A percentile compares a stretch with the other conserved stretches of the same genome.
Evolutionary conservation across 2,329 filamentous ascomycete species (phyloP).

Genomic region (Aspergillus pseudoglaucus): DNA sequence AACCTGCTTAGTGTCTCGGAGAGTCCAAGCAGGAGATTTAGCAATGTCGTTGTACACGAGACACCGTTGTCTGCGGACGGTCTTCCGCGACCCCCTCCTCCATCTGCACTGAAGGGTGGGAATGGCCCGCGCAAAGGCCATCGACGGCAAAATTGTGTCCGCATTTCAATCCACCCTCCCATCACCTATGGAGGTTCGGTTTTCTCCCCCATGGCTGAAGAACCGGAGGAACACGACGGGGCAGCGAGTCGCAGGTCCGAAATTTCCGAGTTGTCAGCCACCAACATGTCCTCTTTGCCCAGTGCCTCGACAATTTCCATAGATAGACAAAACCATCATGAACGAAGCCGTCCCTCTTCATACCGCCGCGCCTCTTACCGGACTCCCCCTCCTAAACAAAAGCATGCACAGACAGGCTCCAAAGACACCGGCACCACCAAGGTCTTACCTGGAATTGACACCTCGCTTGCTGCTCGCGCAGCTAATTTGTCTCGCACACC

Average conservation of each 20-base stretch:
- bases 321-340: not conserved
- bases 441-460: constrained; percentile 19
- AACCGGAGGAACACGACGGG: constrained; percentile 28
- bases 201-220: constrained; percentile 31
- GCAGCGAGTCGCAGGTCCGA: constrained; percentile 18
- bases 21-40: constrained; percentile 13
- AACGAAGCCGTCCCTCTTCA: not conserved
- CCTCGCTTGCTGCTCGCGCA: constrained; percentile 13
- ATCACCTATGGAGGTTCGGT: constrained; percentile 27
- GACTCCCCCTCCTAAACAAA: constrained; percentile 21
- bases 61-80: constrained; percentile 18
- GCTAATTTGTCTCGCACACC: constrained; percentile 21
- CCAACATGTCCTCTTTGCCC: constrained; percentile 10
- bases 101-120: constrained; percentile 28
- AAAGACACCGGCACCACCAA: constrained; percentile 15
- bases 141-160: constrained; percentile 38
- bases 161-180: constrained; percentile 34
- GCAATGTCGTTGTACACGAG: constrained; percentile 10
- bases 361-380: constrained; percentile 8
- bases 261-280: constrained; percentile 14
- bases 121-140: constrained; percentile 34
- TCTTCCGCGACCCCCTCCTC: constrained; percentile 16
- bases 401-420: constrained; percentile 10
- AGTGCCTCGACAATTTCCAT: constrained; percentile 13
- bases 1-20: constrained; percentile 6